Conservation (phyloP, 2,329 filamentous ascomycete genomes). For the Paecilomyces sp. region DNA sequence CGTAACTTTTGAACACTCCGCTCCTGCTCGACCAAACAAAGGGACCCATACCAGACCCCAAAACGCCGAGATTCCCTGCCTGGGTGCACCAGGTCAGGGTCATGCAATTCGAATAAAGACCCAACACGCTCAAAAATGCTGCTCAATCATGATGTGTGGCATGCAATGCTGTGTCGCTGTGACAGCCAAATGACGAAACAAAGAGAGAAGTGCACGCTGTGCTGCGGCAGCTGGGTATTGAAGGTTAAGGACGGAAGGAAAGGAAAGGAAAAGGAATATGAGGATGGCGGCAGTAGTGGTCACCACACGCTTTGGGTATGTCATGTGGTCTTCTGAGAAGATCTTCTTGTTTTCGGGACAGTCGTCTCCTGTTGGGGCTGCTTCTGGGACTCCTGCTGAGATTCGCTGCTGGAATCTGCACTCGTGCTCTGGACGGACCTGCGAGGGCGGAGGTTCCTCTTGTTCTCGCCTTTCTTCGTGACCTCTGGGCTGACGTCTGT, state of each 20-base stretch:
- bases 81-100: neutral
- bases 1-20: neutral
- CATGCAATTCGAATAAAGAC: neutral
- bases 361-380: neutral
- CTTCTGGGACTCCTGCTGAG: neutral
- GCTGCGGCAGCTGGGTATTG: neutral
- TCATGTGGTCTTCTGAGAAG: neutral
- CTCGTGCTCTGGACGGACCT: neutral
- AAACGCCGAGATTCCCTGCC: neutral
- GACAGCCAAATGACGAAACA: neutral
- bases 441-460: neutral
- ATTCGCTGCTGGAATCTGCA: neutral
- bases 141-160: neutral
- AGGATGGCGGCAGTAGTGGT: neutral
- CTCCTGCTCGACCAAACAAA: neutral
- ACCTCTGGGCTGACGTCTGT: neutral
- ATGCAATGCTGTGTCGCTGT: neutral
- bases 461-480: neutral
- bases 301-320: neutral
- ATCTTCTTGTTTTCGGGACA: neutral
- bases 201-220: neutral
- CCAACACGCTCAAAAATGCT: neutral
- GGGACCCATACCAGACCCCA: neutral
- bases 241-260: neutral
- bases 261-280: neutral